Evolutionary conservation across 176 grass and related monocot species (phyloP).

Genomic region (Otatea glauca): DNA sequence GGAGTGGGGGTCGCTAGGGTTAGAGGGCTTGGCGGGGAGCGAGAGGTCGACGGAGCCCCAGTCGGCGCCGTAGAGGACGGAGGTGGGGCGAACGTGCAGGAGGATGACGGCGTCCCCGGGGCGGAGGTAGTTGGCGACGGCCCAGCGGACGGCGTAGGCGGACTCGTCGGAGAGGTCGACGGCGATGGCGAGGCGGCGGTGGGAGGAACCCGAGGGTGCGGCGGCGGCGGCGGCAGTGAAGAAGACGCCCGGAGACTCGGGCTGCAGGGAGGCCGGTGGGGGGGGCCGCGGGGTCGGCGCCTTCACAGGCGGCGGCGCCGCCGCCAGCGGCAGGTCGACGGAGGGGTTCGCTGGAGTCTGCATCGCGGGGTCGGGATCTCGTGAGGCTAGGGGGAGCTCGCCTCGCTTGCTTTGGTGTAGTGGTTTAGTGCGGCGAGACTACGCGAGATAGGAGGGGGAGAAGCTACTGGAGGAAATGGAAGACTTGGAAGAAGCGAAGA

Average conservation of each 20-base stretch:
- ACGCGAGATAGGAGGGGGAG: not conserved
- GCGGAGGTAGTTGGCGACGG: conserved; percentile 95
- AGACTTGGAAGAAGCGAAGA: conserved; percentile 26
- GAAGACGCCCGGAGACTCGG: conserved; percentile 80
- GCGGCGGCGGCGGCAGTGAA: conserved; percentile 63
- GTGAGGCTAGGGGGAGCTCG: conserved; percentile 27
- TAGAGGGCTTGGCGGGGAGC: conserved; percentile 45
- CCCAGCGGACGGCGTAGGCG: conserved; percentile 79
- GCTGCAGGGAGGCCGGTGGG: conserved; percentile 56
- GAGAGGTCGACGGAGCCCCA: conserved; percentile 86
- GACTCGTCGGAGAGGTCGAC: conserved; percentile 92
- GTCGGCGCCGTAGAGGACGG: conserved; percentile 88
- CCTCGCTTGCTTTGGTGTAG: not conserved
- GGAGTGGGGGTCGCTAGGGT: conserved; percentile 22
- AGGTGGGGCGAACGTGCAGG: conserved; percentile 89
- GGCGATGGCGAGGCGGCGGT: conserved; percentile 91
- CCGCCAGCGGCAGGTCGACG: conserved; percentile 58
- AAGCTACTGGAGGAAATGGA: conserved; percentile 47
- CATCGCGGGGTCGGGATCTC: conserved; percentile 47
- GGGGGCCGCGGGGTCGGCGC: conserved; percentile 61
- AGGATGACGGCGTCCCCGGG: conserved; percentile 90
- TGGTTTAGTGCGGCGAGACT: not conserved
- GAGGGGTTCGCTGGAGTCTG: conserved; percentile 38
- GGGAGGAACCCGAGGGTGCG: conserved; percentile 49
- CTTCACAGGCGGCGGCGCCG: conserved; percentile 63